Evolutionary conservation across 192 early-diverging fungal genomes (phyloP).

Genomic region (Kickxella alabastrina): DNA sequence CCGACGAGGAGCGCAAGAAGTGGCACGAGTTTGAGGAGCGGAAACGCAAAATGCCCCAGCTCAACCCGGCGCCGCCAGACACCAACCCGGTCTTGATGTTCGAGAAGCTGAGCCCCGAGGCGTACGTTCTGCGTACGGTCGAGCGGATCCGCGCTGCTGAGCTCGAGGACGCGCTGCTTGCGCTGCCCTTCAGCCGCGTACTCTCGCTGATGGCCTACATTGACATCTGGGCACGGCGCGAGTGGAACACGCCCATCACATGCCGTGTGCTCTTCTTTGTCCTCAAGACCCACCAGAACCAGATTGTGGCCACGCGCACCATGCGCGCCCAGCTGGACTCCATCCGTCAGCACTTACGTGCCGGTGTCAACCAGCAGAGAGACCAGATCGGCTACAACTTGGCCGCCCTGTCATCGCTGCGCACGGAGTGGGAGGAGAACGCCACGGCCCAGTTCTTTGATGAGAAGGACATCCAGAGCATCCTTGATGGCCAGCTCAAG

Average conservation of each 20-base stretch:
- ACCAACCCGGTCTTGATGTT: slow-evolving; percentile 64
- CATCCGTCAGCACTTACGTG: slow-evolving; percentile 63
- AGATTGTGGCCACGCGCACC: slow-evolving; percentile 77
- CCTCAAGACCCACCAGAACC: slow-evolving; percentile 83
- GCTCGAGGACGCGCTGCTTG: slow-evolving; percentile 83
- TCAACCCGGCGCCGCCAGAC: slow-evolving; percentile 50
- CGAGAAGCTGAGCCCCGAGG: slow-evolving; percentile 64
- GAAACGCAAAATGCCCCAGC: slow-evolving; percentile 28
- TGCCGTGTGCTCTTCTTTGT: slow-evolving; percentile 84
- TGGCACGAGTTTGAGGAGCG: slow-evolving; percentile 63
- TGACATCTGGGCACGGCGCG: slow-evolving; percentile 77
- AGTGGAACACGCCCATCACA: slow-evolving; percentile 72
- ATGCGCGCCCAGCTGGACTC: slow-evolving; percentile 72
- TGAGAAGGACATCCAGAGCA: slow-evolving; percentile 55
- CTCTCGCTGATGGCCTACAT: slow-evolving; percentile 72
- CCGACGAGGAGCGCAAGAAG: slow-evolving; percentile 72
- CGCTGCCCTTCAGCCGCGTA: slow-evolving; percentile 82
- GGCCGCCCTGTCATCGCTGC: slow-evolving; percentile 74
- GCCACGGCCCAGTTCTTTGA: slow-evolving; percentile 72
- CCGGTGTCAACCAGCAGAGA: slow-evolving; percentile 64
- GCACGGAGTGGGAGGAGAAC: slow-evolving; percentile 71
- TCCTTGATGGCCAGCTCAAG: slow-evolving; percentile 55
- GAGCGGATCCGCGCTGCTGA: slow-evolving; percentile 80
- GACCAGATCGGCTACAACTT: slow-evolving; percentile 88
- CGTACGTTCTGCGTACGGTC: slow-evolving; percentile 74